Conservation (phyloP, 148 eudicot genomes). For the Agrostemma githago region DNA sequence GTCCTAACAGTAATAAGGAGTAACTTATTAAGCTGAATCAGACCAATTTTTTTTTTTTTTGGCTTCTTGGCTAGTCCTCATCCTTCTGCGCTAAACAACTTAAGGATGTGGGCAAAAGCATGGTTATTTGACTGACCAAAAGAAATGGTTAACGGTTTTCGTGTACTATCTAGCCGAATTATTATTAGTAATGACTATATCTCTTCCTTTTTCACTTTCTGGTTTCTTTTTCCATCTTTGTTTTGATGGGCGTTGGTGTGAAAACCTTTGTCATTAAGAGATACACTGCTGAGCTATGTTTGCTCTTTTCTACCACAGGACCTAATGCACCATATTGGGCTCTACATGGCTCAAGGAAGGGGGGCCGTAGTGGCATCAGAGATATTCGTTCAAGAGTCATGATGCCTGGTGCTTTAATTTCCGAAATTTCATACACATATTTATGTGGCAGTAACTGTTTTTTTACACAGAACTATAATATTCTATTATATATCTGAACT, state of each 20-base stretch:
- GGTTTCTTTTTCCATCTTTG: background rate
- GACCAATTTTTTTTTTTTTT: background rate
- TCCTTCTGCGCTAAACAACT: background rate
- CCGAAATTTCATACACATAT: constrained; percentile 9
- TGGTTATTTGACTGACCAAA: background rate
- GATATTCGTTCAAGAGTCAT: constrained; percentile 31
- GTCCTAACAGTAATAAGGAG: background rate
- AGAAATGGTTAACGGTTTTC: background rate
- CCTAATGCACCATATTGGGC: constrained; percentile 82
- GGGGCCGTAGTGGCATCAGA: constrained; percentile 82
- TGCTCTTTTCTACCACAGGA: constrained; percentile 40
- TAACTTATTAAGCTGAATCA: background rate
- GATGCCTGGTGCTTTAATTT: constrained; percentile 8
- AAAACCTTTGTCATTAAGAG: background rate
- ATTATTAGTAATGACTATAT: background rate
- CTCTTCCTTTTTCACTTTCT: background rate
- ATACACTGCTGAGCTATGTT: constrained; percentile 1
- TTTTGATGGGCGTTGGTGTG: background rate
- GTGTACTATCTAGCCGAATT: background rate
- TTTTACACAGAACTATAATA: background rate
- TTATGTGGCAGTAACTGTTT: background rate
- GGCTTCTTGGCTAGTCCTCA: background rate
- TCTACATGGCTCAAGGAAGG: constrained; percentile 77
- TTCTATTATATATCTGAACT: background rate
- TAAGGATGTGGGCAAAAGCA: background rate